These are phyloP conservation scores for Solanum gracilifrons DNA, from an alignment of 257 asterid genomes.

Conservation along the genomic window DNA sequence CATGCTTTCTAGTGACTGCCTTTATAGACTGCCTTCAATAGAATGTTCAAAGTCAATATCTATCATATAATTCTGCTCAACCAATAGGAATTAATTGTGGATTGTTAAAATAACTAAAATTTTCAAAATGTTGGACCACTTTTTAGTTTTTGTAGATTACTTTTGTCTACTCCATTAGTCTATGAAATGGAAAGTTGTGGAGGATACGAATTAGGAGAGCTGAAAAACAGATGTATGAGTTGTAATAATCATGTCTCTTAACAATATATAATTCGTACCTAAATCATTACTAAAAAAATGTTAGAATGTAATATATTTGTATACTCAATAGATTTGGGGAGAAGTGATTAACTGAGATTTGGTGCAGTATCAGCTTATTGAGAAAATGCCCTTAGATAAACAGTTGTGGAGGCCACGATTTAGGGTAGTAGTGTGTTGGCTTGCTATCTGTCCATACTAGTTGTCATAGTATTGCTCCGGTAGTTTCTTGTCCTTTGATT, in stretches of 20 bases:
- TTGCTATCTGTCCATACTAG: neutral
- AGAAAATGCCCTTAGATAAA: neutral
- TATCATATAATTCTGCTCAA: neutral
- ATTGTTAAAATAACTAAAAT: neutral
- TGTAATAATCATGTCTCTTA: neutral
- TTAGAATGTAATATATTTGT: neutral
- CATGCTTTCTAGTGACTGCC: neutral
- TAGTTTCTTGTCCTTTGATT: neutral
- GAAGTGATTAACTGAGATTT: neutral
- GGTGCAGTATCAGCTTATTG: accelerated
- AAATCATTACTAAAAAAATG: neutral
- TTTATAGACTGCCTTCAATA: neutral
- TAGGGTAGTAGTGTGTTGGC: neutral
- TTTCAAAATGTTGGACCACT: neutral
- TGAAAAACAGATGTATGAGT: neutral
- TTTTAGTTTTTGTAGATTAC: neutral
- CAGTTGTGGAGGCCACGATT: neutral
- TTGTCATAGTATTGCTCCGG: neutral
- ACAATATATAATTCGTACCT: neutral
- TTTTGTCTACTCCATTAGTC: neutral
- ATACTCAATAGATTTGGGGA: neutral
- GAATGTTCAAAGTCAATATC: neutral
- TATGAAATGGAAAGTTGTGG: neutral
- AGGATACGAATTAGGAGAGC: neutral
- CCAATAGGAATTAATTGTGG: neutral